Evolutionary conservation across 2,329 filamentous ascomycete genomes (phyloP).

Genomic region (Exophiala lecanii-corni): DNA sequence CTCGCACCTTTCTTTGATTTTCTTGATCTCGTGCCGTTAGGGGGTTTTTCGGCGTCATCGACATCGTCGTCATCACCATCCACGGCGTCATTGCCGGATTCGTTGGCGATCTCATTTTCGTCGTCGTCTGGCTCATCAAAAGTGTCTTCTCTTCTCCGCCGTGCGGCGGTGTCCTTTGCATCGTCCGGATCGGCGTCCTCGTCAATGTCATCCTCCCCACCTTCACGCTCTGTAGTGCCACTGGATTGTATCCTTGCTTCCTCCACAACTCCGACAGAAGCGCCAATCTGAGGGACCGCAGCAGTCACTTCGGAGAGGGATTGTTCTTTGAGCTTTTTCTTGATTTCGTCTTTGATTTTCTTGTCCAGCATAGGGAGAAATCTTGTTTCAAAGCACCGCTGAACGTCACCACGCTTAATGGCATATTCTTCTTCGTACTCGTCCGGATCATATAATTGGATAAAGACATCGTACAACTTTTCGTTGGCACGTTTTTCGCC

Average conservation of each 20-base stretch:
- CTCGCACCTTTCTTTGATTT: slow-evolving; percentile 6
- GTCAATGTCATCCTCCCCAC: slow-evolving; percentile 57
- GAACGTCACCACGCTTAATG: slow-evolving; percentile 72
- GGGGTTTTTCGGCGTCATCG: slow-evolving; percentile 13
- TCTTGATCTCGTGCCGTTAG: slow-evolving; percentile 5
- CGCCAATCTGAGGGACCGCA: slow-evolving; percentile 71
- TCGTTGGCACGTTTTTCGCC: slow-evolving; percentile 65
- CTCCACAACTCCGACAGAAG: slow-evolving; percentile 54
- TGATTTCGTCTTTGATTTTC: slow-evolving; percentile 69
- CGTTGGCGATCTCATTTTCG: slow-evolving; percentile 62
- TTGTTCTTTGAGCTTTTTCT: slow-evolving; percentile 66
- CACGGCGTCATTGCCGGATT: slow-evolving; percentile 40
- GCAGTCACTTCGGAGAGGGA: slow-evolving; percentile 54
- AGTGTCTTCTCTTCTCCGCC: slow-evolving; percentile 65
- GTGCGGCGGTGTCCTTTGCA: slow-evolving; percentile 48
- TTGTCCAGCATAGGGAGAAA: slow-evolving; percentile 69
- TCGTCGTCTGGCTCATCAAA: slow-evolving; percentile 93
- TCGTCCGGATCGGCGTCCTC: slow-evolving; percentile 76
- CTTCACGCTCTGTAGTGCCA: slow-evolving; percentile 44
- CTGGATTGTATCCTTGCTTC: slow-evolving; percentile 43
- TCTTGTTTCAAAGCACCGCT: slow-evolving; percentile 72
- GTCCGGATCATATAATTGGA: slow-evolving; percentile 76
- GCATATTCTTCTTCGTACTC: slow-evolving; percentile 86
- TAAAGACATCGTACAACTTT: slow-evolving; percentile 76
- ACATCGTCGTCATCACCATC: slow-evolving; percentile 21